Evolutionary conservation across 2,329 filamentous ascomycete species (phyloP), one percentile per base, ranked within the genome.

Genomic region (Claviceps humidiphila): DNA sequence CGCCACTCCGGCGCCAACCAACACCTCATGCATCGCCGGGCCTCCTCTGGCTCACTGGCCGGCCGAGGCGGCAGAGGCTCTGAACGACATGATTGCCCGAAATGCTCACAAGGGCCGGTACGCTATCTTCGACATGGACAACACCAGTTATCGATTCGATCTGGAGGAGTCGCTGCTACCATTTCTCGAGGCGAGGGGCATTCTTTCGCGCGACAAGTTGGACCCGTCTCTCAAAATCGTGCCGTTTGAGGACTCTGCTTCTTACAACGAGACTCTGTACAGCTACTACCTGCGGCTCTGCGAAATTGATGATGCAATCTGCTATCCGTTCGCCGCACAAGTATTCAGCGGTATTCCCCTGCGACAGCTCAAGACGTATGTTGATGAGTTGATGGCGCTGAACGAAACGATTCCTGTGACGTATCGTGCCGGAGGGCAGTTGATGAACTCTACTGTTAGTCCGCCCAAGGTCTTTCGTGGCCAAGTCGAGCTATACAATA

Each of bases 371-470:
- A 72, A 71, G 60, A 68, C 65, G 53, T 70, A 71, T 56, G 68
- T 73, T 2, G 74, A 74, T 56, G 68, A 74, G 55, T 65, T 75
- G 54, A 71, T 75, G 62, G 65, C 70, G 1, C 64, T 70, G 53
- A 68, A 71, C 59, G 55, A 48, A 26, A 66, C 65, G 8, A 64
- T 73, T 4, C 54, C 62, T 5, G 61, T 63, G n/a, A 64, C 59
- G 5, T 71, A 71, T 56, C 70, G 59, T 45, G 63, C 67, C 9
- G 66, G 56, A 17, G 68, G 64, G 17, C 59, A 60, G 4, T 52
- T 67, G 11, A 62, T 63, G 0, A 17, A 60, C 1, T 59, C 57
- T 2, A 59, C 61, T 1, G 57, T 72, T 38, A 60, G 41, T 20
- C 65, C 66, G 3, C 71, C 71, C 34, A 62, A 59, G 47, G 51